These are phyloP conservation scores for Trichoderma arundinaceum DNA, from an alignment of 2,329 filamentous ascomycete species.

Conservation along the genomic window DNA sequence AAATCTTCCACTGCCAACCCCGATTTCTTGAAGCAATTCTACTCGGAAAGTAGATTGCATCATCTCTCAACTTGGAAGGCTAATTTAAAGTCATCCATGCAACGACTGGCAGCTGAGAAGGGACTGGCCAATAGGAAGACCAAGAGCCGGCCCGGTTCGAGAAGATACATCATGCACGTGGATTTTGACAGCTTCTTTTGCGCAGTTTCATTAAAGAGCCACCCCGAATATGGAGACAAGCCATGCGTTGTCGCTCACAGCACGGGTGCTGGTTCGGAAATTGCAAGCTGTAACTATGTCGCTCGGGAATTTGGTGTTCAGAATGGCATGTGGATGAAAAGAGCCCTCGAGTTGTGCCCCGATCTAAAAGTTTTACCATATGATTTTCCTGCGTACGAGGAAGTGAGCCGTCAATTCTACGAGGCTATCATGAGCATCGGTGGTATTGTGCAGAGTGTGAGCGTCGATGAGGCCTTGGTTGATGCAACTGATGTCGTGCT, in stretches of 20 bases:
- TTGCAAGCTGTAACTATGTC: slow-evolving; percentile 96
- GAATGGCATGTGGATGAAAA: slow-evolving; percentile 99
- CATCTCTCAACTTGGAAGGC: slow-evolving; percentile 97
- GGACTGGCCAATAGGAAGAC: slow-evolving; percentile 50
- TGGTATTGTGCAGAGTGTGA: slow-evolving; percentile 91
- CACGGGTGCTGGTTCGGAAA: slow-evolving; percentile 83
- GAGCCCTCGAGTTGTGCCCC: slow-evolving; percentile 80
- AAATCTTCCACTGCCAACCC: slow-evolving; percentile 93
- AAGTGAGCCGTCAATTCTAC: slow-evolving; percentile 87
- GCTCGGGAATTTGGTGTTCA: slow-evolving; percentile 86
- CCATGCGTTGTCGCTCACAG: slow-evolving; percentile 91
- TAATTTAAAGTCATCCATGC: slow-evolving; percentile 86
- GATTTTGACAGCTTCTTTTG: slow-evolving; percentile 99
- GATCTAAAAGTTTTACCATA: slow-evolving; percentile 91
- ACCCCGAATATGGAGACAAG: slow-evolving; percentile 76
- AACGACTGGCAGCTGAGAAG: slow-evolving; percentile 77
- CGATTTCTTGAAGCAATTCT: slow-evolving; percentile 91
- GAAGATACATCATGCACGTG: slow-evolving; percentile 89
- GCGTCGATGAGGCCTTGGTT: slow-evolving; percentile 91
- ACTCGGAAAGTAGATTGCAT: slow-evolving; percentile 91
- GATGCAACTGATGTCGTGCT: slow-evolving; percentile 79
- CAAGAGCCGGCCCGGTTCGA: slow-evolving; percentile 64
- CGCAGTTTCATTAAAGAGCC: slow-evolving; percentile 80
- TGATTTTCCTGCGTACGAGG: slow-evolving; percentile 93
- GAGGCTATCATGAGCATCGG: slow-evolving; percentile 78